Percentiles rank a stretch among this genome's conserved stretches.
These are phyloP conservation scores for Lycium barbarum DNA, from an alignment of 257 asterid genomes.

Conservation along the genomic window DNA sequence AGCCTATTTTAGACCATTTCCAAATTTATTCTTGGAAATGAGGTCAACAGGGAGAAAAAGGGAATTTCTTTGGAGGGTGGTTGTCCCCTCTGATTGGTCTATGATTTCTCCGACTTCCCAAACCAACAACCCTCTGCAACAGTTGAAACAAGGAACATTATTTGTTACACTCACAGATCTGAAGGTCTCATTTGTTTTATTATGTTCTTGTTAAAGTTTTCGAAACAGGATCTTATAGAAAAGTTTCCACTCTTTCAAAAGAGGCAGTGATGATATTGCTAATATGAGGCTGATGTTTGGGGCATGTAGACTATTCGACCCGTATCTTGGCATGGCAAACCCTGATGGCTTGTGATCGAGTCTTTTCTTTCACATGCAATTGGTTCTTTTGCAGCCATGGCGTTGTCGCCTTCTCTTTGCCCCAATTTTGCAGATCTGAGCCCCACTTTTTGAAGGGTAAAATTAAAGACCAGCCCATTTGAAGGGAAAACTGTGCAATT, in stretches of 20 bases:
- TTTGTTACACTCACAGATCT: not conserved
- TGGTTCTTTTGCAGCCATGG: no score
- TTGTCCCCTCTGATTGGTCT: conserved; percentile 21
- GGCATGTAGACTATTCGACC: no score
- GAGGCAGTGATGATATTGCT: no score
- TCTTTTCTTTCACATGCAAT: no score
- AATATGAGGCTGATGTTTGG: no score
- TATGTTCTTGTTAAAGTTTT: not conserved
- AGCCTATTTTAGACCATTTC: no score
- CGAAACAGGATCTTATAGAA: not conserved
- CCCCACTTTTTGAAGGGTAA: not conserved
- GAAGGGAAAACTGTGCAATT: no score
- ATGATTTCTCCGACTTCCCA: not conserved
- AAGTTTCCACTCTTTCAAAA: not conserved
- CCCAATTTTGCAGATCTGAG: not conserved
- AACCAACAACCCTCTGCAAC: not conserved
- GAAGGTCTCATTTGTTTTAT: not conserved
- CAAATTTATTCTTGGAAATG: not conserved
- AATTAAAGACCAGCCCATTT: no score
- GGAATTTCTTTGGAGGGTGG: conserved; percentile 12
- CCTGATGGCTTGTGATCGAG: no score
- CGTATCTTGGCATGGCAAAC: no score
- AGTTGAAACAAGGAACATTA: not conserved
- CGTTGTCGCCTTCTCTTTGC: no score
- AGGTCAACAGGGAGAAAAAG: not conserved